Evolutionary conservation across 352 stramenopile genomes (phyloP), one percentile per base, ranked within the genome.

Genomic region (Thalassiosira livingstoniorum): DNA sequence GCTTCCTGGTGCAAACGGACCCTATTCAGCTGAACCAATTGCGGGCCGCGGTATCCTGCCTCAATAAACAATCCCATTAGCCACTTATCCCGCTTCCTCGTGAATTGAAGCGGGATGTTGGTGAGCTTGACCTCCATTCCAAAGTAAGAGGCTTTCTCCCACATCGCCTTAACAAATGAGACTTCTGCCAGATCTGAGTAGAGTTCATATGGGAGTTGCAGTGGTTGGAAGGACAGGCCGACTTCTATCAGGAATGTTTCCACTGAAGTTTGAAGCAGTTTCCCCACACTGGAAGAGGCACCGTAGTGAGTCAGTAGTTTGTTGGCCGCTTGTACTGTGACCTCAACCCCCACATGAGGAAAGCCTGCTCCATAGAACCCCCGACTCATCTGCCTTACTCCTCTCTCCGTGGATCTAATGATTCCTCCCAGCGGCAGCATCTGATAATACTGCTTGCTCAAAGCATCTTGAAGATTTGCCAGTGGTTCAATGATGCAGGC

Each of bases 1-100:
- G 61, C 75, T 64, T 83, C 58, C 23, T 83, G 75, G 18, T 83
- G 67, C 13, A 83, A 4, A 1, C 75, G 25, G 21, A 78, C 66
- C 37, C 60, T 54, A 53, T 78, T 83, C 18, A 83, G 58, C 1
- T 15, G 4, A 2, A 39, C 11, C 11, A 78, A 34, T 23, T 77
- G n/a, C 25, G 5, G 0, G 0, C 2, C 13, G 18, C 1, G 0
- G 31, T 60, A 78, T 11, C 62, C 51, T 10, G 53, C 5, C 1
- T 64, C 39, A n/a, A 31, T 29, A 27, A 83, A 64, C 23, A 71
- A 7, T 15, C 1, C 2, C 75, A 83, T 78, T 2, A 83, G 27
- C 65, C 55, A 83, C 0, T 37, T 10, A n/a, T 78, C 75, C 0
- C 34, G 2, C 1, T 65, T n/a, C n/a, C n/a, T n/a, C n/a, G n/a